Percentiles rank a stretch among this genome's conserved stretches.
phyloP scores from a whole-genome alignment of 2,329 filamentous ascomycete genomes.

The Fusarium continuum region DNA sequence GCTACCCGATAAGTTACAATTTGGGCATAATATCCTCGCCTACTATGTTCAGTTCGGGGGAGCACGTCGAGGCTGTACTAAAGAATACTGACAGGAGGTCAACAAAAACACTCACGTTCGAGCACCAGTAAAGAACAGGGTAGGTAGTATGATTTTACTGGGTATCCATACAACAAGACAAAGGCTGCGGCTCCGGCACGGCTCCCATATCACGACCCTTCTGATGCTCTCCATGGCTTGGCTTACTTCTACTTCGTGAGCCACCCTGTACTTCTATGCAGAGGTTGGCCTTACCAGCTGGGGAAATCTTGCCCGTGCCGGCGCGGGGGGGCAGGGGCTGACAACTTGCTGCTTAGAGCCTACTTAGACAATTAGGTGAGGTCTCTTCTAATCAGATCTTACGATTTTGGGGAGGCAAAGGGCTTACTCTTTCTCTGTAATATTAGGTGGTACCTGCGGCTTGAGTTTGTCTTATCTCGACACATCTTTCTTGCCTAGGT shows the following conservation, averaged over 20 bases:
- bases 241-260: slow-evolving; percentile 3
- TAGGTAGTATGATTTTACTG: not conserved
- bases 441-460: slow-evolving; percentile 19
- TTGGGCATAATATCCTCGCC: slow-evolving; percentile 20
- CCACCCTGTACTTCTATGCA: slow-evolving; percentile 22
- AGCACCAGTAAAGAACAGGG: not conserved
- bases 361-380: slow-evolving; percentile 17
- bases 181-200: slow-evolving; percentile 32
- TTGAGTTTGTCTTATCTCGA: slow-evolving; percentile 14
- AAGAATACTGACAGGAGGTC: not conserved
- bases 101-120: not conserved
- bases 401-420: slow-evolving; percentile 27
- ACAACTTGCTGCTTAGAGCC: slow-evolving; percentile 2
- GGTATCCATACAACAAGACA: slow-evolving; percentile 16
- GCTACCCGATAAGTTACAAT: slow-evolving; percentile 7
- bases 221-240: slow-evolving; percentile 1
- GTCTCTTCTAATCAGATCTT: slow-evolving; percentile 22
- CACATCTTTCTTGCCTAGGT: not conserved
- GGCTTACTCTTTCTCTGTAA: too few relatives aligned
- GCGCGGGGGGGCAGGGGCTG: slow-evolving; percentile 27
- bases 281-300: slow-evolving; percentile 27
- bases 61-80: not conserved
- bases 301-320: slow-evolving; percentile 29
- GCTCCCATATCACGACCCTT: slow-evolving; percentile 19
- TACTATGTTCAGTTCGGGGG: not conserved